These are phyloP conservation scores for Rhizomucor miehei DNA, from an alignment of 371 early-diverging fungal species.

Conservation along the genomic window DNA sequence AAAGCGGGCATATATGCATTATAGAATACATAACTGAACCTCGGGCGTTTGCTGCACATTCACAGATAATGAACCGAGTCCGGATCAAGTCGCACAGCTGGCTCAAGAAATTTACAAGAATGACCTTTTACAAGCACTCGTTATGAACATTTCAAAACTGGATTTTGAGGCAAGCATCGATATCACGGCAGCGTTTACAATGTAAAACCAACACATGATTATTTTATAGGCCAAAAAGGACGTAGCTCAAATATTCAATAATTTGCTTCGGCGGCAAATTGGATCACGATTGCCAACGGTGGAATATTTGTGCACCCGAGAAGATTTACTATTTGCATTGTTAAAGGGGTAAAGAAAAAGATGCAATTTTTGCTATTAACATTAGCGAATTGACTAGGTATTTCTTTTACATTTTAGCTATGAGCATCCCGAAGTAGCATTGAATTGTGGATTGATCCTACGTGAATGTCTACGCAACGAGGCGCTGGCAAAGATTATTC, in stretches of 20 bases:
- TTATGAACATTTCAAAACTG: conserved; percentile 81
- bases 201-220: too few relatives aligned
- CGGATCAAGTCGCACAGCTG: conserved; percentile 90
- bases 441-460: conserved; percentile 96
- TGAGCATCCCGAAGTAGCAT: conserved; percentile 91
- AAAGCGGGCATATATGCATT: neutral
- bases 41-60: neutral
- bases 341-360: conserved; percentile 66
- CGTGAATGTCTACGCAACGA: conserved; percentile 96
- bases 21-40: neutral
- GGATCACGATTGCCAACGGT: conserved; percentile 94
- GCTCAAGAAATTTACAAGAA: conserved; percentile 92
- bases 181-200: neutral
- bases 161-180: conserved; percentile 82
- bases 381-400: too few relatives aligned
- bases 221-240: conserved; percentile 96
- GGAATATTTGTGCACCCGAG: conserved; percentile 85
- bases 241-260: conserved; percentile 95
- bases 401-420: conserved; percentile 52
- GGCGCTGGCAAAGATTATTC: conserved; percentile 78
- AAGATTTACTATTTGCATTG: conserved; percentile 78
- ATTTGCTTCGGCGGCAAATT: conserved; percentile 90
- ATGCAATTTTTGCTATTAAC: too few relatives aligned
- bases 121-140: conserved; percentile 82
- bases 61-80: conserved; percentile 85